Evolutionary conservation across 2,329 filamentous ascomycete genomes (phyloP), one percentile per base, ranked within the genome.

Genomic region (Hypoxylon sp.): DNA sequence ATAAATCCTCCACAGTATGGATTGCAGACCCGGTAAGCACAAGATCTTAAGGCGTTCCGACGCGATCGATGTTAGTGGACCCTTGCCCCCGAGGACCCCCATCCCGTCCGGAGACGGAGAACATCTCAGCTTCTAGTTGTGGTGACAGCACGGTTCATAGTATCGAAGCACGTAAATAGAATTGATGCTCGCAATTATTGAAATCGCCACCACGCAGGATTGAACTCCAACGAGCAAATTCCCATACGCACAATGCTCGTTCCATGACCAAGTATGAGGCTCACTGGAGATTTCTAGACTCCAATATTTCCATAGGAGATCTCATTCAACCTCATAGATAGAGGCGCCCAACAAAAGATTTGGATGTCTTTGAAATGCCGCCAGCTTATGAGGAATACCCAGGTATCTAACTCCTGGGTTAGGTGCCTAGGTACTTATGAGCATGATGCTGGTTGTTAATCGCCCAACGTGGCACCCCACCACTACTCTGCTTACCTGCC

Each of bases 381-480:
- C n/a, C 38, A 44, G 26, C 50, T 33, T 44, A 53, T 53, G 16
- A 53, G 7, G 8, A n/a, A 14, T 26, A 32, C n/a, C n/a, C n/a
- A n/a, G n/a, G n/a, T n/a, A n/a, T n/a, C n/a, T n/a, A n/a, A n/a
- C n/a, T n/a, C n/a, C n/a, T n/a, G n/a, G n/a, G n/a, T n/a, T n/a
- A n/a, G n/a, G n/a, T n/a, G n/a, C n/a, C n/a, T n/a, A n/a, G n/a
- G n/a, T n/a, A 28, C 53, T 54, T 59, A 62, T 62, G 22, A 61
- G 50, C 30, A 16, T 32, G 26, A 16, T 45, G 63, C 58, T 59
- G 58, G 55, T 61, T 50, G 48, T 26, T 50, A 57, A 11, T 42
- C 36, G 48, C 33, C 38, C 26, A 22, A 14, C 50, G 32, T 45
- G 6, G 12, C 18, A 55, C 26, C 44, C 44, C n/a, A n/a, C 24